Evolutionary conservation across 2,329 filamentous ascomycete genomes (phyloP).

Genomic region (Phaeophleospora eucalypticola): DNA sequence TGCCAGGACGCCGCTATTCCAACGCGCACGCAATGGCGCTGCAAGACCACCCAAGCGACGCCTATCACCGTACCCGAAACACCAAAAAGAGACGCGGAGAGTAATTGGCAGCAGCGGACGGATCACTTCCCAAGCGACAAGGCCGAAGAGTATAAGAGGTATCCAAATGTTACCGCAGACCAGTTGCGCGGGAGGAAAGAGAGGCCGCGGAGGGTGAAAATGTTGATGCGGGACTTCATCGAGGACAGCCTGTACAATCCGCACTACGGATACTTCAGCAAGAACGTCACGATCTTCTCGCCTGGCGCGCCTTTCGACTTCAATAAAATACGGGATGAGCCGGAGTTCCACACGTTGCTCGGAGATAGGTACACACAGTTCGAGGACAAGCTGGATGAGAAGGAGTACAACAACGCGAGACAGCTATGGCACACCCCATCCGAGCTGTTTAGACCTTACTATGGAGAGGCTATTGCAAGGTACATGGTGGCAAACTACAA

Average conservation of each 20-base stretch:
- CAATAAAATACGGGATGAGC: slow-evolving; percentile 72
- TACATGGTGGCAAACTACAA: slow-evolving; percentile 96
- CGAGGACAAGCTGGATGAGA: slow-evolving; percentile 77
- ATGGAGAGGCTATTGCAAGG: slow-evolving; percentile 93
- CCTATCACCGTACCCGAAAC: slow-evolving; percentile 7
- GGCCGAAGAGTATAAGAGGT: slow-evolving; percentile 72
- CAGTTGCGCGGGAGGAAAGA: slow-evolving; percentile 69
- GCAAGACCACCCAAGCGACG: slow-evolving; percentile 11
- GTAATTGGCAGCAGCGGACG: slow-evolving; percentile 80
- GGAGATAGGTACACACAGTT: slow-evolving; percentile 81
- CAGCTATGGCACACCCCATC: slow-evolving; percentile 99
- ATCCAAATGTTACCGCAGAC: slow-evolving; percentile 79
- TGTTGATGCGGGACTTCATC: slow-evolving; percentile 96
- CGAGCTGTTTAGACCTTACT: slow-evolving; percentile 92
- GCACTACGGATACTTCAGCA: slow-evolving; percentile 33
- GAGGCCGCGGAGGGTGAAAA: slow-evolving; percentile 83
- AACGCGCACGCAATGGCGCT: slow-evolving; percentile 33
- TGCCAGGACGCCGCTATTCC: slow-evolving; percentile 38
- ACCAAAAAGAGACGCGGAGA: slow-evolving; percentile 52
- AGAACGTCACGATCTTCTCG: slow-evolving; percentile 61
- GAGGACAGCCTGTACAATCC: slow-evolving; percentile 60
- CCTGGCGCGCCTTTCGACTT: slow-evolving; percentile 92
- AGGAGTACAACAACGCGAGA: slow-evolving; percentile 67
- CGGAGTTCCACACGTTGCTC: slow-evolving; percentile 74
- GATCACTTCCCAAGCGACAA: slow-evolving; percentile 72